These are phyloP conservation scores for Mycosphaerella arachidis DNA, from an alignment of 2,329 filamentous ascomycete genomes.

Conservation along the genomic window DNA sequence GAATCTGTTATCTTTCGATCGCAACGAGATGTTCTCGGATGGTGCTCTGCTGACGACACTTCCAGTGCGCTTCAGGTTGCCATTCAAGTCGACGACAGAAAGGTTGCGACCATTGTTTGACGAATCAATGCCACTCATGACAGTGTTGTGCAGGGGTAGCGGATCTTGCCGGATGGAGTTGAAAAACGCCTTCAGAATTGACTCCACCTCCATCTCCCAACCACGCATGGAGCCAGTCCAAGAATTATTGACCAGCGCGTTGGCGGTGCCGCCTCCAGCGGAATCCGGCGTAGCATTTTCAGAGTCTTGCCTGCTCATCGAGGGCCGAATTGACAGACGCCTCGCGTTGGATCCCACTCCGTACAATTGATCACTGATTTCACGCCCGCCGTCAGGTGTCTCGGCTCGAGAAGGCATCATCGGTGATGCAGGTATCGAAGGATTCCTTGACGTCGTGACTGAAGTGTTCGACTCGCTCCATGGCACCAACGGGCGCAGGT, in stretches of 20 bases:
- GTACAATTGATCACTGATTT: not conserved
- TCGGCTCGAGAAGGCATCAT: not conserved
- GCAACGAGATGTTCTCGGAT: constrained; percentile 72
- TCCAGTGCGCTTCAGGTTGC: constrained; percentile 69
- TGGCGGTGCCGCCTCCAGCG: constrained; percentile 53
- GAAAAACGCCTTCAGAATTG: constrained; percentile 89
- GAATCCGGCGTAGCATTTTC: constrained; percentile 35
- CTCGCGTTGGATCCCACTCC: constrained; percentile 23
- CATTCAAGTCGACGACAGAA: constrained; percentile 54
- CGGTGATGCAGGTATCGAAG: not conserved
- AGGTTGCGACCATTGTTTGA: constrained; percentile 41
- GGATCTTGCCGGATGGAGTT: constrained; percentile 79
- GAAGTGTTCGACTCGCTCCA: constrained; percentile 29
- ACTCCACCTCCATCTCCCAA: constrained; percentile 87
- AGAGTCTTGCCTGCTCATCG: constrained; percentile 31
- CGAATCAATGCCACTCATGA: constrained; percentile 36
- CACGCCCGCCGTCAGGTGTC: not conserved
- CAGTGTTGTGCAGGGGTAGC: constrained; percentile 78
- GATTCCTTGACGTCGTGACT: constrained; percentile 3
- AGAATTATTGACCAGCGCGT: constrained; percentile 70
- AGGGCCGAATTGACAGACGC: constrained; percentile 42
- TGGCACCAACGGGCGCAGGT: constrained; percentile 26
- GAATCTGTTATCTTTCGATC: constrained; percentile 57
- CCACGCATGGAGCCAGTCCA: constrained; percentile 70
- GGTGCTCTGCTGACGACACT: constrained; percentile 91